Conservation (phyloP, 495 filamentous ascomycete species). For the Aspergillus homomorphus region DNA sequence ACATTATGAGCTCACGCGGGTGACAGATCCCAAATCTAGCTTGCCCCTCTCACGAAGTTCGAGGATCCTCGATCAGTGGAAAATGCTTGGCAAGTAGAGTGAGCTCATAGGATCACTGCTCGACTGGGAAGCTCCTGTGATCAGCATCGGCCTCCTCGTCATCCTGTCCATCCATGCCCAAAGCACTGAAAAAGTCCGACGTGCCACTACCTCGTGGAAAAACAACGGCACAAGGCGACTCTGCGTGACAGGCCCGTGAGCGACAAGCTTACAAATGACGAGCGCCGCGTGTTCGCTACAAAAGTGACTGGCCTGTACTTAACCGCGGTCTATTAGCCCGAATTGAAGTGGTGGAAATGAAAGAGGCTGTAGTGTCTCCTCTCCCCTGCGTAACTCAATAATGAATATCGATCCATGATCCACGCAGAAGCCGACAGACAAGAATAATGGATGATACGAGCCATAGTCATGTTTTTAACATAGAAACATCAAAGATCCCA, state of each 20-base stretch:
- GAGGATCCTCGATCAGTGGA: not conserved
- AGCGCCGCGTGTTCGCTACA: not conserved
- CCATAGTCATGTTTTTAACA: not conserved
- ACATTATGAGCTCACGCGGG: not conserved
- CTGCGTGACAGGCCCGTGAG: not conserved
- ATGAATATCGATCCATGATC: not conserved
- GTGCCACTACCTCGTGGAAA: not conserved
- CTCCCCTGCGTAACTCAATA: conserved; percentile 4
- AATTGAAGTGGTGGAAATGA: not conserved
- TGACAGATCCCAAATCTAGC: not conserved
- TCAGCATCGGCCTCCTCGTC: conserved; percentile 1
- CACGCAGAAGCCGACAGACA: not conserved
- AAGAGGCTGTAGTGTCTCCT: not conserved
- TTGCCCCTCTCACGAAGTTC: not conserved
- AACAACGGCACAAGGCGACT: not conserved
- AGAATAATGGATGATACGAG: too few relatives aligned
- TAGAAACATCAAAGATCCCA: too few relatives aligned
- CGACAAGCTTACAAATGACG: not conserved
- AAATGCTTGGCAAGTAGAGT: not conserved
- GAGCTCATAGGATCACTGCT: conserved; percentile 1
- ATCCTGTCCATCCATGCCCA: conserved; percentile 8
- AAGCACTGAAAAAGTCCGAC: conserved; percentile 6
- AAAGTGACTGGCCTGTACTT: not conserved
- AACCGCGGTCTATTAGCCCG: not conserved
- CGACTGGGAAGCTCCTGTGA: not conserved